These are phyloP conservation scores for Suillus subaureus DNA, from an alignment of 768 basidiomycete species.

Conservation along the genomic window DNA sequence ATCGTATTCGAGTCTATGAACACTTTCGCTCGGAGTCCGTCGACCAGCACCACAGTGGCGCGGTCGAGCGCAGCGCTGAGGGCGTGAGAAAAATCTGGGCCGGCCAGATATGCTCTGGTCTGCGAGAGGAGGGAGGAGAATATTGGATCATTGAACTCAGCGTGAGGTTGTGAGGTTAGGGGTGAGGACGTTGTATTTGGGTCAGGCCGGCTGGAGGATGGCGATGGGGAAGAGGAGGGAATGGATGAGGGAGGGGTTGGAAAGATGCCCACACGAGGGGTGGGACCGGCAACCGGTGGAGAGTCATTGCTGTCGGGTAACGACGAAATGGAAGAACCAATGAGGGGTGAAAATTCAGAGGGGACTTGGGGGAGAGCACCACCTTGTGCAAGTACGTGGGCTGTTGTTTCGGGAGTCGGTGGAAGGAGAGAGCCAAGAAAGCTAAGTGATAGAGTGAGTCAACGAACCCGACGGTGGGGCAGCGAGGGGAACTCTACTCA, in stretches of 20 bases:
- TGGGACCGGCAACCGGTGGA: constrained; percentile 18
- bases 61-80: constrained; percentile 74
- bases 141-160: constrained; percentile 28
- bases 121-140: constrained; percentile 71
- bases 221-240: constrained; percentile 29
- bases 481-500: not conserved
- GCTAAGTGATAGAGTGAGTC: constrained; percentile 11
- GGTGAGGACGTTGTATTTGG: not conserved
- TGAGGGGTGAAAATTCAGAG: not conserved
- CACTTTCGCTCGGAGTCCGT: constrained; percentile 63
- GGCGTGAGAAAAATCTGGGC: constrained; percentile 70
- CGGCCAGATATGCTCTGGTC: constrained; percentile 61
- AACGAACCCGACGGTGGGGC: too few relatives aligned
- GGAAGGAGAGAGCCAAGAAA: constrained; percentile 79
- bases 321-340: not conserved
- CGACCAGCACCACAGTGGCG: constrained; percentile 64
- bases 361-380: constrained; percentile 38
- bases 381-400: constrained; percentile 69
- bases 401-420: constrained; percentile 67
- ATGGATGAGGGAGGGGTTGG: constrained; percentile 25
- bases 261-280: constrained; percentile 14
- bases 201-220: constrained; percentile 29
- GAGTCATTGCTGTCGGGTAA: not conserved
- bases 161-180: not conserved
- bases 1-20: constrained; percentile 44